Conservation (phyloP, 495 filamentous ascomycete species). For the Neurospora sp. region DNA sequence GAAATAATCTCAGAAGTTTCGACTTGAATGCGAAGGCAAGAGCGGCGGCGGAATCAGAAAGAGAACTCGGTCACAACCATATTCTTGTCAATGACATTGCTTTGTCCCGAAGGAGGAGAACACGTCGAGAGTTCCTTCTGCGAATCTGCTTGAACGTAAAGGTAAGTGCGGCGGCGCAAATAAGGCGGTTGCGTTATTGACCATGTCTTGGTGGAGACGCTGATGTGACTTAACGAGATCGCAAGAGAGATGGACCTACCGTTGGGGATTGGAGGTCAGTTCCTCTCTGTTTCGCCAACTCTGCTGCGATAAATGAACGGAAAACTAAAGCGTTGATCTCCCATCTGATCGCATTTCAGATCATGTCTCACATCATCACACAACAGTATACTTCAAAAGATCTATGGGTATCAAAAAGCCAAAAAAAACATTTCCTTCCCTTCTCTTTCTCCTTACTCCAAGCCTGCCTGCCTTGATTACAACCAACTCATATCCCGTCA, state of each 20-base stretch:
- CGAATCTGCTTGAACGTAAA: not conserved
- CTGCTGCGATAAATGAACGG: too few relatives aligned
- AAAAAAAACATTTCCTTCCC: not conserved
- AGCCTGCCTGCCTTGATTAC: not conserved
- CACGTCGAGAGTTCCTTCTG: not conserved
- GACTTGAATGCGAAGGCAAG: not conserved
- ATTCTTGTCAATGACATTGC: not conserved
- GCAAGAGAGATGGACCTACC: too few relatives aligned
- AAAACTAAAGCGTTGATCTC: not conserved
- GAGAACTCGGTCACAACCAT: not conserved
- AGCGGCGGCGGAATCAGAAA: not conserved
- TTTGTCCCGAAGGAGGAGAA: not conserved
- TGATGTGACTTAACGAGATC: too few relatives aligned
- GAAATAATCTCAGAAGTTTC: not conserved
- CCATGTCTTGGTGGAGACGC: too few relatives aligned
- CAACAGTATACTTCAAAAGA: not conserved
- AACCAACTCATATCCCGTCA: not conserved
- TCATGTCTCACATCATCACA: not conserved
- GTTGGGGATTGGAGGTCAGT: too few relatives aligned
- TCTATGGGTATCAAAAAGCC: not conserved
- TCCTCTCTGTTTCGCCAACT: too few relatives aligned
- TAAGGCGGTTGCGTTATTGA: too few relatives aligned
- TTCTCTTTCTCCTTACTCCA: not conserved
- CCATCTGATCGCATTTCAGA: not conserved
- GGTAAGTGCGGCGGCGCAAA: too few relatives aligned